Percentiles rank a stretch among this genome's conserved stretches.
These are phyloP conservation scores for Santalum album DNA, from an alignment of 164 flowering plant species.

Conservation along the genomic window DNA sequence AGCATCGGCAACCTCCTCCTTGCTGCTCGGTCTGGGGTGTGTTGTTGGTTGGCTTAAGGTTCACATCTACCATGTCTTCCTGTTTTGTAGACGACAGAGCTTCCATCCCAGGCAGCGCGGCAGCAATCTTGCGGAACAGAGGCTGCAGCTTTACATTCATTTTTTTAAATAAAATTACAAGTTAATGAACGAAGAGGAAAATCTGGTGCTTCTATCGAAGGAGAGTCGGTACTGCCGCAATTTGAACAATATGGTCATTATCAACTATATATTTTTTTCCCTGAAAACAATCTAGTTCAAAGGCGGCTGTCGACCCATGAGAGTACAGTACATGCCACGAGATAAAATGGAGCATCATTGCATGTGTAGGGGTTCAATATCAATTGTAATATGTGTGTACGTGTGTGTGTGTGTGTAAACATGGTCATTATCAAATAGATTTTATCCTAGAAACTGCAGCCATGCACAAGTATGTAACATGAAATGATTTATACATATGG, in stretches of 20 bases:
- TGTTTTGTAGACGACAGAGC: constrained; percentile 64
- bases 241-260: too few relatives aligned
- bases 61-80: constrained; percentile 84
- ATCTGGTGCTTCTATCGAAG: neutral
- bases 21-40: constrained; percentile 53
- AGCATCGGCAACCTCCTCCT: constrained; percentile 73
- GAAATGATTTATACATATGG: neutral
- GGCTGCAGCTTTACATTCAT: constrained; percentile 38
- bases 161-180: too few relatives aligned
- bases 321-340: too few relatives aligned
- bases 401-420: too few relatives aligned
- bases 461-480: neutral
- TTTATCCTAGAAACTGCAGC: neutral
- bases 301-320: too few relatives aligned
- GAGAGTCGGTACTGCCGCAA: neutral
- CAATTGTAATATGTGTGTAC: too few relatives aligned
- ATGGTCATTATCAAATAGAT: neutral
- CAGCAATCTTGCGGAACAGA: constrained; percentile 79
- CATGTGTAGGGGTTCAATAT: too few relatives aligned
- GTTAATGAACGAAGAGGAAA: too few relatives aligned
- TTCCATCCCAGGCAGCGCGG: constrained; percentile 84
- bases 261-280: too few relatives aligned
- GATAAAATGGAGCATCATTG: too few relatives aligned
- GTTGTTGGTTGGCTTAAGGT: constrained; percentile 46
- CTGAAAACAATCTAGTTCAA: too few relatives aligned